Evolutionary conservation across 2,329 filamentous ascomycete species (phyloP), one percentile per base, ranked within the genome.

Genomic region (Metarhizium rileyi): DNA sequence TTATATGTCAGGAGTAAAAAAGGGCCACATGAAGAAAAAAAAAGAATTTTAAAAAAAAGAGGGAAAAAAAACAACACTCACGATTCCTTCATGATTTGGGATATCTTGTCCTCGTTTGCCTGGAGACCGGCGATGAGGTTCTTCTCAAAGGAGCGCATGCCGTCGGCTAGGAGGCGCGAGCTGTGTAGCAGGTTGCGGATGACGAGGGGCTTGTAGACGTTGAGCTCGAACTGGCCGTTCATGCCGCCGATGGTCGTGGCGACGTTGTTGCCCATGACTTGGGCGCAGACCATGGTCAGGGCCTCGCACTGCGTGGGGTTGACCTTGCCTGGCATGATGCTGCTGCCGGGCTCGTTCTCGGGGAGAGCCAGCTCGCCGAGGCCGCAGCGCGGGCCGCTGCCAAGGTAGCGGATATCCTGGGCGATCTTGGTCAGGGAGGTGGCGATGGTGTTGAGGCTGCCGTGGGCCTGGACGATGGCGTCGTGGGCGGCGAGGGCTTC

Each of bases 321-420:
- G 67, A 98, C 93, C 77, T 98, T 98, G 64, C 93, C 93, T 42
- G 93, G 93, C 93, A 98, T 98, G 76, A 98, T 97, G 60, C 87
- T 94, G 64, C 86, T 93, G 56, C 91, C 91, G 30, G 93, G 93
- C 76, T 98, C 93, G 74, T 98, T 98, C 76, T 98, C 93, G 25
- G 93, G 93, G 47, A 98, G 82, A 63, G 81, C 80, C 55, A 98
- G 81, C 75, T 98, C 93, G 57, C 90, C 91, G 22, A 97, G 84
- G 63, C 93, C 93, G 70, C 93, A 97, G 52, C 93, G 89, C 50
- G 93, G 93, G 16, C 93, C 93, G 58, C 88, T 95, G 61, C 93
- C 93, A 47, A 97, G 87, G 75, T 95, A 97, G 63, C 93, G 86
- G 66, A 98, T 89, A 68, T 97, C 93, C 74, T 98, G 90, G 10